Base-by-base conservation (phyloP, 129 eudicot species). In the Rutidosis leptorrhynchoides region DNA sequence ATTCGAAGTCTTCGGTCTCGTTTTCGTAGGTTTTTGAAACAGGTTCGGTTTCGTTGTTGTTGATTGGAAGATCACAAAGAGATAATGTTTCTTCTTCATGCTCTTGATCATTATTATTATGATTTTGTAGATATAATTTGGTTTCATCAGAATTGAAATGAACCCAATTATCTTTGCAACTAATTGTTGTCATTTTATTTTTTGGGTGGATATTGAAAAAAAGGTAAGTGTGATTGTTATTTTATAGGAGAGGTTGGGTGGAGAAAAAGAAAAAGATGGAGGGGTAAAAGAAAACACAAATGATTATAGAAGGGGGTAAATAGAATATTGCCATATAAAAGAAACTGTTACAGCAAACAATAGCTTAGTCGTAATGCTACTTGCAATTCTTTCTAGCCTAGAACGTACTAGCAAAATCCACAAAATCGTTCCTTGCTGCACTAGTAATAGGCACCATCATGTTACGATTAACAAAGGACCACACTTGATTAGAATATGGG, bases 51-150 rank as follows among this genome's bases (percentile, higher is more conserved):
- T 75, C 19, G 6, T 26, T 61, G 57, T 64, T 66, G 54, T 75
- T 67, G 29, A 72, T 73, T 35, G 98, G 96, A 70, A 92, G 89
- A 70, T 88, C 96, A 57, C 87, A 83, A 5, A 92, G 85, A 0
- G 95, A 84, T 32, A 88, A 68, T 4, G 91, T 67, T 75, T 86
- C 96, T 78, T 86, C 97, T 29, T 78, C 85, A 26, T 78, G 81
- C 0, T 79, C 78, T 7, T 67, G 51, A 4, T 83, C n/a, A n/a
- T n/a, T 85, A n/a, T n/a, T n/a, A n/a, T n/a, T n/a, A 20, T 54
- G 28, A 7, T 8, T 21, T 54, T 54, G 29, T 22, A 20, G 29
- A 42, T 58, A 74, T 15, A 29, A 40, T 22, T 74, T 79, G 1
- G 67, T 52, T 12, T 70, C 64, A 10, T 46, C 37, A 16, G 84